These are phyloP conservation scores for Maudiozyma bulderi DNA, from an alignment of 805 yeast species.

Conservation along the genomic window DNA sequence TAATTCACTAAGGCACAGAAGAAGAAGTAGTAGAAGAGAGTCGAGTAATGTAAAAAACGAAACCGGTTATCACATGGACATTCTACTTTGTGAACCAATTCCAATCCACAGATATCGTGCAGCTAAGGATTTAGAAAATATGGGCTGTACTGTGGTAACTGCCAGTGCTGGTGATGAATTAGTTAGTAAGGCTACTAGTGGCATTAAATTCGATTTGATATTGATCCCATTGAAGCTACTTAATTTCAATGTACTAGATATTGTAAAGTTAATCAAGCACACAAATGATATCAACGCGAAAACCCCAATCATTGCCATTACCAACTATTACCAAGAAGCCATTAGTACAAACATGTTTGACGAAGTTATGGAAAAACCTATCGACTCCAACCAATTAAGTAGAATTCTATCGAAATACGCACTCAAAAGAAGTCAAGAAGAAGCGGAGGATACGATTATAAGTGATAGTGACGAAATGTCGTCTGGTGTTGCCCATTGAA, in stretches of 20 bases:
- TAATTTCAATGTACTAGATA: constrained; percentile 62
- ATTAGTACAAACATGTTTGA: constrained; percentile 43
- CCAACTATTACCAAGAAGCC: constrained; percentile 66
- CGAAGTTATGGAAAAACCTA: constrained; percentile 68
- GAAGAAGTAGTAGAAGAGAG: constrained; percentile 24
- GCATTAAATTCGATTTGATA: constrained; percentile 75
- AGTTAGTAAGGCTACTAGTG: constrained; percentile 70
- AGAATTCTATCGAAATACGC: constrained; percentile 25
- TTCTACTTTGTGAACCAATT: constrained; percentile 77
- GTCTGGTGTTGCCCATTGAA: background rate
- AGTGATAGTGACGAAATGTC: constrained; percentile 22
- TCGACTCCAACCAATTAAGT: constrained; percentile 19
- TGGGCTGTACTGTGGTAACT: constrained; percentile 74
- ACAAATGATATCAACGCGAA: constrained; percentile 69
- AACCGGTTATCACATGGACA: constrained; percentile 39
- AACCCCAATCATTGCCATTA: constrained; percentile 69
- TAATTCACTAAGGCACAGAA: constrained; percentile 19
- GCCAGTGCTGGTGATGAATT: constrained; percentile 76
- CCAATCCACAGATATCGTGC: constrained; percentile 69
- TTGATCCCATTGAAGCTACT: constrained; percentile 64
- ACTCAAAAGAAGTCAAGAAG: constrained; percentile 24
- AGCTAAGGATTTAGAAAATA: constrained; percentile 48
- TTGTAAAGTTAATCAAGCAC: constrained; percentile 62
- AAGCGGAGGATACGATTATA: constrained; percentile 23
- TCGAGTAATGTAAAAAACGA: constrained; percentile 11